Evolutionary conservation across 305 asterid genomes (phyloP).

Genomic region (Fraxinus platypoda): DNA sequence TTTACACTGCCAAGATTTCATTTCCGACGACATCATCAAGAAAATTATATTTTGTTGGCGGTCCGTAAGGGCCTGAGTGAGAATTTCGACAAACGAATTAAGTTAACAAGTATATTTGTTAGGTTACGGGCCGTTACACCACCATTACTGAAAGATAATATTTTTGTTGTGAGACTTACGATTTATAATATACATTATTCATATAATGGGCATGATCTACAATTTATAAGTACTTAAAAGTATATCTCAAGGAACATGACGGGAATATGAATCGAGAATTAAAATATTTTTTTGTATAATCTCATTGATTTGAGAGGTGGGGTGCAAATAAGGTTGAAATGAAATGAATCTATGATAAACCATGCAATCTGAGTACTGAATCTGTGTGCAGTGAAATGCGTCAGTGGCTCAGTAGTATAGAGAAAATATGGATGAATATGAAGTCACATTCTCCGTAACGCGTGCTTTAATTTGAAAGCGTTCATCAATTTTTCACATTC

Average conservation of each 20-base stretch:
- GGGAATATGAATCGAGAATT: too few relatives aligned
- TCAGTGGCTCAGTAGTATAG: slow-evolving; percentile 15
- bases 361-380: slow-evolving; percentile 31
- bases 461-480: slow-evolving; percentile 31
- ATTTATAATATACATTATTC: too few relatives aligned
- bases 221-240: too few relatives aligned
- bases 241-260: too few relatives aligned
- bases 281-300: too few relatives aligned
- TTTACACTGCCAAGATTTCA: not conserved
- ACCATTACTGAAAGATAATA: too few relatives aligned
- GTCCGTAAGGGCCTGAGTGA: too few relatives aligned
- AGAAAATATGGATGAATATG: not conserved
- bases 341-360: not conserved
- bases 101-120: not conserved
- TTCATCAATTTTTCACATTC: slow-evolving; percentile 14
- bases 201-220: not conserved
- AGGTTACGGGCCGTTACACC: not conserved
- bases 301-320: too few relatives aligned
- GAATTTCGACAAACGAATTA: not conserved
- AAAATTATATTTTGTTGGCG: not conserved
- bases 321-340: not conserved
- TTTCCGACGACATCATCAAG: not conserved
- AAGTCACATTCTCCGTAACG: slow-evolving; percentile 24
- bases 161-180: too few relatives aligned
- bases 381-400: slow-evolving; percentile 20